Conservation (phyloP, 2,329 filamentous ascomycete genomes). For the Penicillium hesseltinei region DNA sequence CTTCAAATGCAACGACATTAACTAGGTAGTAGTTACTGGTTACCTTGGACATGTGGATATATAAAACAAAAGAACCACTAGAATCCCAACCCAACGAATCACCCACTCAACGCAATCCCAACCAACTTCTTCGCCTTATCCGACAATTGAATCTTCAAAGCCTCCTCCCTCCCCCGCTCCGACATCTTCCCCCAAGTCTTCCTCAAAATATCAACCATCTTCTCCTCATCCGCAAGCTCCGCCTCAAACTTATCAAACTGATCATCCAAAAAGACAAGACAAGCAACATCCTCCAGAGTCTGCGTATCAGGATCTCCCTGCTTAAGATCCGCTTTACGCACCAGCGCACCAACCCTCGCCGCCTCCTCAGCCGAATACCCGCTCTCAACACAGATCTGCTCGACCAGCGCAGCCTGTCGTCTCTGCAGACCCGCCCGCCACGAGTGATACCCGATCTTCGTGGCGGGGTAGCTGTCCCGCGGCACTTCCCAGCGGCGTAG, state of each 20-base stretch:
- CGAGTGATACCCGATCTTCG: slow-evolving; percentile 71
- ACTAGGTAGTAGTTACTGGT: background rate
- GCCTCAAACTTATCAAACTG: slow-evolving; percentile 79
- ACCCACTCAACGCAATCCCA: slow-evolving; percentile 57
- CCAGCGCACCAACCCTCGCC: slow-evolving; percentile 64
- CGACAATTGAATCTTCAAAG: slow-evolving; percentile 64
- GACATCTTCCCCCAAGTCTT: slow-evolving; percentile 80
- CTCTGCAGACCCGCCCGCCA: slow-evolving; percentile 76
- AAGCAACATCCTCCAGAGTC: slow-evolving; percentile 79
- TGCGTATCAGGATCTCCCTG: slow-evolving; percentile 56
- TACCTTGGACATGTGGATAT: background rate
- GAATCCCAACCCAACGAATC: background rate
- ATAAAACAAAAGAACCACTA: background rate
- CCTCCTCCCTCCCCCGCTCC: slow-evolving; percentile 59
- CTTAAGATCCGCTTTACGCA: slow-evolving; percentile 73
- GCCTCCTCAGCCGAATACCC: slow-evolving; percentile 56
- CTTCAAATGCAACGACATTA: background rate
- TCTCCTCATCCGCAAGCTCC: slow-evolving; percentile 67
- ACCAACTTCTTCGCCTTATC: slow-evolving; percentile 62
- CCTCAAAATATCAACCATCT: slow-evolving; percentile 67
- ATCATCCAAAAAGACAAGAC: slow-evolving; percentile 82
- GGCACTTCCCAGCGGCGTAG: slow-evolving; percentile 84
- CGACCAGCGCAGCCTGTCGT: slow-evolving; percentile 63
- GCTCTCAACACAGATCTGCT: slow-evolving; percentile 52
- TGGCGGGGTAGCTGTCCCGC: slow-evolving; percentile 69